Base-by-base conservation (phyloP, 106 monocot genomes). In the Dendrobium huoshanense region DNA sequence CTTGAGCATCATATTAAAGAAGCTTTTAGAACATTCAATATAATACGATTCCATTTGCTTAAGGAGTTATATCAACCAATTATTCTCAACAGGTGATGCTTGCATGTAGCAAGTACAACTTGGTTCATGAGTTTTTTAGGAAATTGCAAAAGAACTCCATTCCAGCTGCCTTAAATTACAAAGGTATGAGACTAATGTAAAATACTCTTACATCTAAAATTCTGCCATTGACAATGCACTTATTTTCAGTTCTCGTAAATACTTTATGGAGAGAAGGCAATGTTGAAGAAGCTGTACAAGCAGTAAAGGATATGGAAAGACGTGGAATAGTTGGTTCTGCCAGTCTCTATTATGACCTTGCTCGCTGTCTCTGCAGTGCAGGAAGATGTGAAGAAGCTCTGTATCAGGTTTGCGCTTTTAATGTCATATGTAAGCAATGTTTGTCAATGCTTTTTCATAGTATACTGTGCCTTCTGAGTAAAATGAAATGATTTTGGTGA, bases 211-310 rank as follows among this genome's bases (percentile, higher is more conserved):
- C 48, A 80, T 31, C 25, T 54, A 44, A 15, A 56, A 22, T 49
- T 74, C 18, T 77, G 10, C 49, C 25, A 47, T 54, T 88, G 40
- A 77, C 19, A 65, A 31, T 24, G 18, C 37, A 42, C 67, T 84
- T 58, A 42, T 83, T 41, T 70, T 80, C 80, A 99, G 99, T 93
- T 61, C 89, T 99, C 80, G 87, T 99, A 59, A 95, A 93, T 87
- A 89, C 99, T 44, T 81, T 99, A 24, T 91, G 99, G 95, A 93
- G 83, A 91, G 99, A 95, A 91, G 91, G 91, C 9, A 99, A 95
- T 86, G 82, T 77, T 75, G 91, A 99, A 79, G 99, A 93, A 58
- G 99, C 99, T 80, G 87, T 93, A 24, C 25, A 77, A 79, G 99
- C 95, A 70, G 99, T 93, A n/a, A 85, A 90, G 29, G 91, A 93